These are phyloP conservation scores for Fusarium sp. DNA, from an alignment of 2,329 filamentous ascomycete species.

Conservation along the genomic window DNA sequence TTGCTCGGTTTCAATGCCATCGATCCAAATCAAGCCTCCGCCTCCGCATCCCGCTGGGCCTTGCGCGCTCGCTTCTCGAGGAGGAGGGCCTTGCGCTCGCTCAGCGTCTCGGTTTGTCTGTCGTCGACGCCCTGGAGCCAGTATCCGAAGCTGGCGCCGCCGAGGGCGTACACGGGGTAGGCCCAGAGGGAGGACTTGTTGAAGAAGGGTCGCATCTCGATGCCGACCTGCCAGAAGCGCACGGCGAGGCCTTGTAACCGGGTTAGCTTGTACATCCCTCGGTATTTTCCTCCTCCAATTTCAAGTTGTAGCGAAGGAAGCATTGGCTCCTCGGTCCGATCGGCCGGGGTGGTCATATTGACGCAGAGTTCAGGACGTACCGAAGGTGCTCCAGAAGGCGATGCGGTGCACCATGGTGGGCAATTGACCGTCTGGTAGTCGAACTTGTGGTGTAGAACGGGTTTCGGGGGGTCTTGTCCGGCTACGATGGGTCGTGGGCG, in stretches of 20 bases:
- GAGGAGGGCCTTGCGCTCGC: conserved; percentile 81
- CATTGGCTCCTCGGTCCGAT: neutral
- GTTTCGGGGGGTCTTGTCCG: conserved; percentile 31
- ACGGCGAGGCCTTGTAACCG: conserved; percentile 79
- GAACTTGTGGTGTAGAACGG: conserved; percentile 14
- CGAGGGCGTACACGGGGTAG: conserved; percentile 88
- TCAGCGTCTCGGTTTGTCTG: conserved; percentile 79
- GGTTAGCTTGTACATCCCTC: conserved; percentile 19
- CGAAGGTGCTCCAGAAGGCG: conserved; percentile 91
- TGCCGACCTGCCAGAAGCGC: conserved; percentile 95
- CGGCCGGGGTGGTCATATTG: conserved; percentile 22
- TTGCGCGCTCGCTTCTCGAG: conserved; percentile 89
- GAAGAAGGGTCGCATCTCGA: conserved; percentile 98
- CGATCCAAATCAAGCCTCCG: conserved; percentile 39
- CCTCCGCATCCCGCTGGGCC: conserved; percentile 51
- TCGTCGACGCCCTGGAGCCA: conserved; percentile 94
- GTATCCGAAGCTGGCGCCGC: conserved; percentile 94
- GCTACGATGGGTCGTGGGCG: conserved; percentile 31
- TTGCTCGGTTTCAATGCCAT: neutral
- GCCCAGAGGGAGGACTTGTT: conserved; percentile 85
- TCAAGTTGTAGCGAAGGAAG: neutral
- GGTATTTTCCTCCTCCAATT: neutral
- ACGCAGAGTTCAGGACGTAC: conserved; percentile 58
- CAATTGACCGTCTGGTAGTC: conserved; percentile 40
- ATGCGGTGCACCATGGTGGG: conserved; percentile 70